These are phyloP conservation scores for Neurospora terricola DNA, from an alignment of 495 filamentous ascomycete species.

Conservation along the genomic window DNA sequence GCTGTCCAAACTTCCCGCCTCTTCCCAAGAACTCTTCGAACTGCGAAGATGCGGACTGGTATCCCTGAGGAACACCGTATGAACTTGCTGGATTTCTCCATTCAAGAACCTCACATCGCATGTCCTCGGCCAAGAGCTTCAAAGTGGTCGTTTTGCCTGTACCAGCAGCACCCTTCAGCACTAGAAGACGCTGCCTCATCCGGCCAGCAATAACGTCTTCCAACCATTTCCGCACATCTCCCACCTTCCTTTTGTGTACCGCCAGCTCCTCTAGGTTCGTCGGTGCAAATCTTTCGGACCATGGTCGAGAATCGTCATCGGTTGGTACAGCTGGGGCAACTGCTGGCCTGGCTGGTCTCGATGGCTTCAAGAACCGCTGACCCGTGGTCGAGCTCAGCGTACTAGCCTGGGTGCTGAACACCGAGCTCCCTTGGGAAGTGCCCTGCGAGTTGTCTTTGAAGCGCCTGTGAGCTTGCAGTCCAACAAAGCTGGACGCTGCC, in stretches of 20 bases:
- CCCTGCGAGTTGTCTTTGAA: conserved; percentile 18
- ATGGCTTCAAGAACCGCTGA: conserved; percentile 30
- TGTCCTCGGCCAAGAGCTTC: conserved; percentile 56
- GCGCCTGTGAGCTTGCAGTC: conserved; percentile 36
- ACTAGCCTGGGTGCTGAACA: background rate
- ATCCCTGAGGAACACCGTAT: conserved; percentile 43
- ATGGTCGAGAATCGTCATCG: conserved; percentile 50
- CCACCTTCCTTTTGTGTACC: conserved; percentile 87
- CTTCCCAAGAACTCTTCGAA: conserved; percentile 87
- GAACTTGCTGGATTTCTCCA: conserved; percentile 76
- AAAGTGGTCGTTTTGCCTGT: conserved; percentile 88
- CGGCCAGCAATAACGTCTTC: conserved; percentile 57
- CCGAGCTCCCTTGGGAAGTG: background rate
- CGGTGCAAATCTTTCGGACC: conserved; percentile 79
- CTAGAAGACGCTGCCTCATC: conserved; percentile 56
- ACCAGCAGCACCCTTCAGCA: conserved; percentile 87
- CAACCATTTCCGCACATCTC: conserved; percentile 76
- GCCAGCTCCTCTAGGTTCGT: conserved; percentile 67
- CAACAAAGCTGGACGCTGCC: conserved; percentile 30
- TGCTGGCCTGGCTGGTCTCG: background rate
- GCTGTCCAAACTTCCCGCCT: conserved; percentile 65
- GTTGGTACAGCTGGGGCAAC: conserved; percentile 6
- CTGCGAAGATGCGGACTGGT: conserved; percentile 55
- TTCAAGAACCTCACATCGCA: conserved; percentile 69
- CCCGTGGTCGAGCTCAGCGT: conserved; percentile 12